Base-by-base conservation (phyloP, 352 stramenopile species). In the Pythium phragmitis region DNA sequence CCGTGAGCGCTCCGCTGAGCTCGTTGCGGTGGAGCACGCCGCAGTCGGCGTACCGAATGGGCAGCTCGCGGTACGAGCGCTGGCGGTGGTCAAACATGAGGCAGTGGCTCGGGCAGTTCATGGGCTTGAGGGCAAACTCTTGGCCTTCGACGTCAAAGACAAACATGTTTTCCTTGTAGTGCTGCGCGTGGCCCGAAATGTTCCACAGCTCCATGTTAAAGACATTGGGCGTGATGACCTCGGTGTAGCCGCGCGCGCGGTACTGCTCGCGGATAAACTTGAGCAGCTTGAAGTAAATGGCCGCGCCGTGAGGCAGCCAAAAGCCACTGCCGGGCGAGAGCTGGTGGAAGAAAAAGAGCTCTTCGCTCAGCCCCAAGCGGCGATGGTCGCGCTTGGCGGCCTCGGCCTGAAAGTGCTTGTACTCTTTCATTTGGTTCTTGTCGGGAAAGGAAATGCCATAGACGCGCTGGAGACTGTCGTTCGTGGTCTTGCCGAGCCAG, bases 101-200 rank as follows among this genome's bases (percentile, higher is more conserved):
- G 71, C 96, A 99, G 76, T 99, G 97, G 53, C 97, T 97, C 0
- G 97, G 97, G 65, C 97, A 99, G 81, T 99, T 99, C 97, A 99
- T 99, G 19, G 97, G 97, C 73, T 99, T 99, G 67, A 99, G 90
- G 61, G 97, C 96, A 75, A 98, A 99, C 50, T 97, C 97, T 91
- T n/a, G 65, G 62, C 26, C 55, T 91, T 72, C 42, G 46, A 74
- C 68, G 33, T 61, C 82, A 41, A 96, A 78, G 79, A 94, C 82
- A 39, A 93, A 99, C 97, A 99, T 99, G 66, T 98, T 93, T 43
- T 98, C 89, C 34, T 91, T 70, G 80, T 99, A 99, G 75, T 99
- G 98, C 68, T 99, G 80, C 62, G 95, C 92, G 70, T 99, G 97
- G 16, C 97, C 97, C 6, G 91, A 98, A 17, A 94, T 99, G 69